Evolutionary conservation across 2,329 filamentous ascomycete genomes (phyloP), one percentile per base, ranked within the genome.

Genomic region (Furcasterigmium sp.): DNA sequence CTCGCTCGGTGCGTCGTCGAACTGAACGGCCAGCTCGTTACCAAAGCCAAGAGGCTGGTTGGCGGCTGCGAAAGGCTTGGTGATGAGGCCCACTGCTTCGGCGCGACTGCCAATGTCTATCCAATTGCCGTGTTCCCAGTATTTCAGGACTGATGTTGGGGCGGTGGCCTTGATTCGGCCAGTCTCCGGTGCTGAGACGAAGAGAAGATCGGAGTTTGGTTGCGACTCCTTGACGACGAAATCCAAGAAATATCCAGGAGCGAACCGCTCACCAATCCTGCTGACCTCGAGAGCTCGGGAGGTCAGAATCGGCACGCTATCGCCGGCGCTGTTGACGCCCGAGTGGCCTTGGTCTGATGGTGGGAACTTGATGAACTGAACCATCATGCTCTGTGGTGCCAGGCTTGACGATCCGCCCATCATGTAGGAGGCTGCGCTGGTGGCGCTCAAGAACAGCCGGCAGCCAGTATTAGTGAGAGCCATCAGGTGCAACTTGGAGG

Each of bases 1-100:
- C 58, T 98, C 91, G 40, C 85, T 82, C 0, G 85, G 77, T 0
- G 82, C 73, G 46, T 87, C 76, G 56, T 98, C 93, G 54, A 93
- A 98, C 55, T 98, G 94, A n/a, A 95, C 85, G 2, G 93, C 89
- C 44, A 97, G 72, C 65, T 98, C 93, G 54, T 98, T 98, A 10
- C 91, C 91, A 56, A 95, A 97, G 0, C 91, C 91, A 18, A 81
- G 60, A 0, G 87, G 86, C 20, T 80, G 77, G 10, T 67, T 68
- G 1, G 82, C 75, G 9, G 86, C 85, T 14, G 81, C 76, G 53
- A 90, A 91, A 0, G 86, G 79, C 39, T 78, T 76, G 1, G 85
- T 87, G 21, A 89, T 80, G 11, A 90, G 66, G 3, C 90, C 89
- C 44, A 96, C 79, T 51, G 87, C 88, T 58, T 95, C 84, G 7